These are phyloP conservation scores for Dujonia santamariae DNA, from an alignment of 1,139 yeast species.

Conservation along the genomic window DNA sequence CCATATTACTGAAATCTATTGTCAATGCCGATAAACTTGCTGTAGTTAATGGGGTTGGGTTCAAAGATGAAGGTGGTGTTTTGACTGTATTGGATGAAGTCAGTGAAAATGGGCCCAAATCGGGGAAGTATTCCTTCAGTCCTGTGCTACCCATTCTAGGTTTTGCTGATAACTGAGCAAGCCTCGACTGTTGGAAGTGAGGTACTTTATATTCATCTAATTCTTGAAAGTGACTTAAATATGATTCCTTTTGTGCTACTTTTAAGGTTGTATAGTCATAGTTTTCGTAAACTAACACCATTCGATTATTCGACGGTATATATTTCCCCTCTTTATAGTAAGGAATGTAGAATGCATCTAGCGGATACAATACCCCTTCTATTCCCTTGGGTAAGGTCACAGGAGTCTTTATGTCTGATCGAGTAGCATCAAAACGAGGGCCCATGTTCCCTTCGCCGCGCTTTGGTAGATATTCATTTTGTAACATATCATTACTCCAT, in stretches of 20 bases:
- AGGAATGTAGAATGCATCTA: conserved; percentile 17
- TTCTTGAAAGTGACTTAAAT: background rate
- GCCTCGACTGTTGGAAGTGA: background rate
- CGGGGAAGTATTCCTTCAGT: too few species aligned
- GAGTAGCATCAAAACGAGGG: conserved; percentile 5
- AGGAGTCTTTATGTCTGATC: conserved; percentile 13
- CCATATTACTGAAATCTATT: too few species aligned
- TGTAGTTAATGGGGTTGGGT: too few species aligned
- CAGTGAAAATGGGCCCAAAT: too few species aligned
- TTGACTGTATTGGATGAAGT: too few species aligned
- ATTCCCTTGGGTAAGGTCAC: conserved; percentile 25
- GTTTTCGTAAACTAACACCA: conserved; percentile 27
- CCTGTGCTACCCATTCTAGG: too few species aligned
- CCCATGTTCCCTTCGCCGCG: conserved; percentile 9
- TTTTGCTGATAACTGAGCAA: background rate
- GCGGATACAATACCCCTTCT: conserved; percentile 29
- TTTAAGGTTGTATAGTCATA: conserved; percentile 20
- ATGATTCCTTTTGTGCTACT: conserved; percentile 12
- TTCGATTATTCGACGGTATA: conserved; percentile 15
- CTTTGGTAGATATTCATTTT: conserved; percentile 16
- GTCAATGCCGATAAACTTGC: too few species aligned
- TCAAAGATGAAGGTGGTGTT: too few species aligned
- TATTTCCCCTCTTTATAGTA: conserved; percentile 6
- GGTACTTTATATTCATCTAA: background rate
- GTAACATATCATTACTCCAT: conserved; percentile 17